Conservation (phyloP, 1,284 basidiomycete genomes). For the Puccinia horiana region DNA sequence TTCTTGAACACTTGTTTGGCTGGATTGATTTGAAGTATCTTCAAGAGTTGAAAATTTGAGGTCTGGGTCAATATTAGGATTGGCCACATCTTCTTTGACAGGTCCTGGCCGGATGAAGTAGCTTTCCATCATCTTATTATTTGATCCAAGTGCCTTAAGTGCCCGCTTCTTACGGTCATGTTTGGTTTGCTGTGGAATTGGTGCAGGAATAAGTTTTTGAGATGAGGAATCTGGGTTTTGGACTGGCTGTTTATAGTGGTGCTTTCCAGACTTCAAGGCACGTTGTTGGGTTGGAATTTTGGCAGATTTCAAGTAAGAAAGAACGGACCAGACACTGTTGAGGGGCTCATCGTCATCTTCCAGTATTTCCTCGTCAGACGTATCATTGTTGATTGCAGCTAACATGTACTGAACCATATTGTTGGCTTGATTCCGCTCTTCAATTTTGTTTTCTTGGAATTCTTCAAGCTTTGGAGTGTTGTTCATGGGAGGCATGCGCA, state of each 20-base stretch:
- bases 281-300: not conserved
- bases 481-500: not conserved
- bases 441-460: not conserved
- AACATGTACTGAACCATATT: slow-evolving; percentile 11
- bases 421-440: not conserved
- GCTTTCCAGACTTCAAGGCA: not conserved
- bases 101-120: not conserved
- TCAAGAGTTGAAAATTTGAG: not conserved
- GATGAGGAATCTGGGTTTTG: too few species aligned
- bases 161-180: too few species aligned
- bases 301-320: not conserved
- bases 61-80: not conserved
- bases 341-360: not conserved
- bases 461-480: not conserved
- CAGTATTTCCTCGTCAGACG: not conserved
- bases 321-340: not conserved
- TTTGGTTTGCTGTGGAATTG: too few species aligned
- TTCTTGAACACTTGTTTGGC: not conserved
- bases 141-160: too few species aligned
- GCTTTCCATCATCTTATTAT: not conserved
- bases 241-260: not conserved
- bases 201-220: too few species aligned
- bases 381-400: not conserved
- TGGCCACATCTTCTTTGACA: not conserved
- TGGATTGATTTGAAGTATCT: not conserved